phyloP scores from a whole-genome alignment of 305 asterid genomes.

The Rubia balearica region DNA sequence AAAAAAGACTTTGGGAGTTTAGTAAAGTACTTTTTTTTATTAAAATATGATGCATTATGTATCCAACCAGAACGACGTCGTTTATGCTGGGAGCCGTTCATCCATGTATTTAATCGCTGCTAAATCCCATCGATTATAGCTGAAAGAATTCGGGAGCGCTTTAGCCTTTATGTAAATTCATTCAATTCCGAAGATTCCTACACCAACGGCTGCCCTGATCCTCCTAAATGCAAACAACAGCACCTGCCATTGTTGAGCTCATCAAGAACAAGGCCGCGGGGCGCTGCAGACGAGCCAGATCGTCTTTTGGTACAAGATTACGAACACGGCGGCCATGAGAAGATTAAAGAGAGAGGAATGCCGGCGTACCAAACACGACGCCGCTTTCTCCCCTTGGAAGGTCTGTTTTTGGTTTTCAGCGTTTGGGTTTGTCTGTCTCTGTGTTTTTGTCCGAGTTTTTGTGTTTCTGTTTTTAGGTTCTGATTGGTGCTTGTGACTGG shows the following conservation, averaged over 20 bases:
- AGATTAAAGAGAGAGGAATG: conserved; percentile 67
- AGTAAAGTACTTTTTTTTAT: too few species aligned
- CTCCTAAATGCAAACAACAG: neutral
- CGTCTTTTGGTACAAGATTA: too few species aligned
- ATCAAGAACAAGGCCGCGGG: neutral
- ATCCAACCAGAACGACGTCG: neutral
- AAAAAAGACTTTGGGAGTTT: too few species aligned
- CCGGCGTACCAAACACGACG: conserved; percentile 67
- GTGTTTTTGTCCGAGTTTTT: conserved; percentile 6
- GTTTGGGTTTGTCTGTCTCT: neutral
- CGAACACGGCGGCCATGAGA: conserved; percentile 5
- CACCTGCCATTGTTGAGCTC: neutral
- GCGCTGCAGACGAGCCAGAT: too few species aligned
- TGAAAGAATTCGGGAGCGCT: neutral
- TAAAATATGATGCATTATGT: too few species aligned
- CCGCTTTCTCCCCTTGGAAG: conserved; percentile 86
- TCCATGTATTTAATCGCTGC: neutral
- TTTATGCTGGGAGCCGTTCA: neutral
- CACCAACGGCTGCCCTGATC: conserved; percentile 10
- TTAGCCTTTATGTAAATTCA: neutral
- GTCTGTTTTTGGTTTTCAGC: conserved; percentile 15
- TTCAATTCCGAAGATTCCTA: neutral
- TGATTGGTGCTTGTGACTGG: conserved; percentile 79
- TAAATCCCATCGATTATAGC: too few species aligned
- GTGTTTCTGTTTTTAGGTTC: conserved; percentile 40